Evolutionary conservation across 139 green algal species (phyloP).

Genomic region (Chlorella sp.): DNA sequence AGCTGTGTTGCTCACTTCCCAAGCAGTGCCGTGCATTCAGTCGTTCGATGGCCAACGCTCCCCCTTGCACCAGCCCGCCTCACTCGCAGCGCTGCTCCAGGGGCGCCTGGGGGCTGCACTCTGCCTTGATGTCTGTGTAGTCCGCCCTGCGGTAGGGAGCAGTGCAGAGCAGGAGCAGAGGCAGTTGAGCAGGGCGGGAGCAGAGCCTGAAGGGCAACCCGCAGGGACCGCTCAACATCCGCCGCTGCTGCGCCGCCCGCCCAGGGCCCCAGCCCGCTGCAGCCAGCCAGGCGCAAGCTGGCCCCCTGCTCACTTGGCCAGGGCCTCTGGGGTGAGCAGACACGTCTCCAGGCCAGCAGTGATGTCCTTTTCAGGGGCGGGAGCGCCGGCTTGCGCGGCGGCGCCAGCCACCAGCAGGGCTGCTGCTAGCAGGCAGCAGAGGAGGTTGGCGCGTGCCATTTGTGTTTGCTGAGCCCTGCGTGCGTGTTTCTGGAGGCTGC

Average conservation of each 20-base stretch:
- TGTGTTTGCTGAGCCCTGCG: background rate
- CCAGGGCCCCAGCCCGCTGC: background rate
- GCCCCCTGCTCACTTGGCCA: background rate
- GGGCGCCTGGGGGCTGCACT: background rate
- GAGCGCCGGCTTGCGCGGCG: background rate
- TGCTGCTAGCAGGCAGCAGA: background rate
- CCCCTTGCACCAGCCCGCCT: too few relatives aligned
- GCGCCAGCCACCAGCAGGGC: background rate
- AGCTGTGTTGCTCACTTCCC: too few relatives aligned
- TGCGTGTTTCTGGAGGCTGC: background rate
- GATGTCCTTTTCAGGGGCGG: background rate
- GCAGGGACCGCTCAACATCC: background rate
- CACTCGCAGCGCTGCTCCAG: background rate
- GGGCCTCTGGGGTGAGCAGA: background rate
- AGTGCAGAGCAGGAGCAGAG: background rate
- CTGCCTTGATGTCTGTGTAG: background rate
- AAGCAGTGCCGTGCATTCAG: too few relatives aligned
- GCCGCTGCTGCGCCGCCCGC: too few relatives aligned
- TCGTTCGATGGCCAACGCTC: too few relatives aligned
- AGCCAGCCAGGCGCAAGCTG: background rate
- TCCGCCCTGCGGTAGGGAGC: background rate
- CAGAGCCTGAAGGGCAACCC: background rate
- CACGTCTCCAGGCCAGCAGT: background rate
- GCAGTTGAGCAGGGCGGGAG: background rate
- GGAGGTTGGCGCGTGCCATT: background rate